Percentiles rank a stretch among this genome's conserved stretches.
These are phyloP conservation scores for Ascobolus immersus DNA, from an alignment of 495 filamentous ascomycete species.

Conservation along the genomic window DNA sequence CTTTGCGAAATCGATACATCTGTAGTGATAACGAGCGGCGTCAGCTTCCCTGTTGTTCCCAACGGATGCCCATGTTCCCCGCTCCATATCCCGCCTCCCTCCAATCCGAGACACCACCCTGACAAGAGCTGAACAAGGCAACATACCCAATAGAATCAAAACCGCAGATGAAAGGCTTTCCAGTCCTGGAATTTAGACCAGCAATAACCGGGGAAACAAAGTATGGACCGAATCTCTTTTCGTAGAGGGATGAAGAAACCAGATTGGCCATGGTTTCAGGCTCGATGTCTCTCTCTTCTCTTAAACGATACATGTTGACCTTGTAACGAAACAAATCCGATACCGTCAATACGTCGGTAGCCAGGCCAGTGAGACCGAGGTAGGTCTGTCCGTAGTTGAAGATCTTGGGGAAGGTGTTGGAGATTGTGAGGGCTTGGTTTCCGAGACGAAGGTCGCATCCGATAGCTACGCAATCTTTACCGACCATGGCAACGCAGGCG, in stretches of 20 bases:
- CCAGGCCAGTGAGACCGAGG: conserved; percentile 87
- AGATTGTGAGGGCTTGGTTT: conserved; percentile 84
- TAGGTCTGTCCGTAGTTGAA: conserved; percentile 92
- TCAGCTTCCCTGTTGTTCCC: too few relatives aligned
- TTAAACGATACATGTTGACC: conserved; percentile 97
- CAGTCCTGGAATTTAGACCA: conserved; percentile 73
- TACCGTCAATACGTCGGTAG: conserved; percentile 85
- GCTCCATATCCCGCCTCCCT: too few relatives aligned
- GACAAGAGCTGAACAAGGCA: neutral
- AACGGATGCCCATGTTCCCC: too few relatives aligned
- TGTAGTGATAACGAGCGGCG: too few relatives aligned
- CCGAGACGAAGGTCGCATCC: conserved; percentile 96
- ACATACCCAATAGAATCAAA: conserved; percentile 76
- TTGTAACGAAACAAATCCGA: conserved; percentile 27
- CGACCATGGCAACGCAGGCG: conserved; percentile 39
- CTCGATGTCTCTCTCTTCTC: conserved; percentile 86
- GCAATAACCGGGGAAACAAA: conserved; percentile 88
- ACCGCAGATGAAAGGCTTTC: conserved; percentile 90
- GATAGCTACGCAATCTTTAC: conserved; percentile 98
- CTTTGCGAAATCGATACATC: conserved; percentile 93
- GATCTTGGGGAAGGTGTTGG: conserved; percentile 99
- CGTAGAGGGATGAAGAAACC: conserved; percentile 70
- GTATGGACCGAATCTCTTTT: conserved; percentile 83
- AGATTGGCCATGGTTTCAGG: conserved; percentile 90
- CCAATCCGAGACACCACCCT: too few relatives aligned